Base-by-base conservation (phyloP, 768 basidiomycete genomes). In the Psilocybe subaeruginosa region DNA sequence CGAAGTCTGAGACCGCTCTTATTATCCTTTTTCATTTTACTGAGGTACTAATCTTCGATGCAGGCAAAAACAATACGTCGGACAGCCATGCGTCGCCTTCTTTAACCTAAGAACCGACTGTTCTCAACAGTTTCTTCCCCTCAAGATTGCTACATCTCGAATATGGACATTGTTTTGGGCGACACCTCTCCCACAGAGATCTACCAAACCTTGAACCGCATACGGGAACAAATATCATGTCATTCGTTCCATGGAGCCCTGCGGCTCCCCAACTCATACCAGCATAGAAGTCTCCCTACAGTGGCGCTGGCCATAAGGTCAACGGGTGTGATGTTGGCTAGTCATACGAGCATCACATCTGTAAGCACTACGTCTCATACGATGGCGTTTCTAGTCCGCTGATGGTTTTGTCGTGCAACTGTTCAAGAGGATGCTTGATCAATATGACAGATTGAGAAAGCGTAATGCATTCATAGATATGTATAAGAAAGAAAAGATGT, bases 241-340 rank as follows among this genome's bases (percentile, higher is more conserved):
- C 92, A 70, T 99, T 99, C 73, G 97, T 99, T 64, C 97, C 97
- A 6, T 99, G 97, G 97, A 97, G 97, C 11, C 97, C 97, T 0
- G 96, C 96, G 4, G 95, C 95, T 33, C 96, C 97, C 67, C 97
- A 99, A 76, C 96, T 99, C 8, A 96, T 97, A 5, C 77, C 98
- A 61, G 97, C 96, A 0, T 88, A 92, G 60, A 89, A 86, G 67
- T 95, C 93, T 16, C 95, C 95, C 6, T 97, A 97, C 70, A 79
- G 97, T 56, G 82, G 87, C 4, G 88, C 92, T 35, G 92, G 90
- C 69, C 95, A 99, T 74, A 90, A 96, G 11, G 96, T 99, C 59
- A 98, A 95, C 72, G 97, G 23, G 97, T 0, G 82, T 99, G 54
- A 99, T 99, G 97, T 84, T 99, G 54, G 97, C 96, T 7, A 99